Base-by-base conservation (phyloP, 306 rosid species). In the Vachellia pachyceras region DNA sequence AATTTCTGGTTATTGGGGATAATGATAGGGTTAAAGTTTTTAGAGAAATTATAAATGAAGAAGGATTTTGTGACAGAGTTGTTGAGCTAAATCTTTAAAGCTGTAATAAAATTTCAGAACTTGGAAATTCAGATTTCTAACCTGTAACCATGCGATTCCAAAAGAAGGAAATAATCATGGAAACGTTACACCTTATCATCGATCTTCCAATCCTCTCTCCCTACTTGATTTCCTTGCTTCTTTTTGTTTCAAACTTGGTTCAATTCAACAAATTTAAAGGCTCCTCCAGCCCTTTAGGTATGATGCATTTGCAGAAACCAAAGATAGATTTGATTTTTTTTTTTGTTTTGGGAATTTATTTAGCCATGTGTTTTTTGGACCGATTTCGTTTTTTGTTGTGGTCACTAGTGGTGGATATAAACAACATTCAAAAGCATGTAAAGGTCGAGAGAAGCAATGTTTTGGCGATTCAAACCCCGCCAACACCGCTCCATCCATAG, bases 211-310 rank as follows among this genome's bases (percentile, higher is more conserved):
- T 37, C 23, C 20, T 3, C 40, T 23, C 22, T 44, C 22, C 14
- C 3, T 13, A 3, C 18, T 18, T 1, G 1, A 39, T 40, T 36
- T 64, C 60, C 60, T 58, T 11, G 18, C 70, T 36, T 46, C 0
- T 12, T 3, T 49, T 46, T 14, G 69, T 64, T 79, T 70, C 88
- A 91, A 92, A 91, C 84, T 84, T 91, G 89, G 90, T 89, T 80
- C 92, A 86, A 73, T 91, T 91, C 80, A 85, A 73, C 57, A 90
- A 90, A 71, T 87, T 91, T 75, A 86, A 77, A 55, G 55, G 76
- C 45, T 42, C 79, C 10, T 60, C 86, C 20, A 80, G 79, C 65
- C 86, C 8, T 35, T 15, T 58, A 81, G 92, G 95, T 89, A 82
- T 37, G 81, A 84, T 82, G 87, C 77, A 25, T 75, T 73, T 55